Evolutionary conservation across 345 rosid species (phyloP).

Genomic region (Melastoma malabathricum): DNA sequence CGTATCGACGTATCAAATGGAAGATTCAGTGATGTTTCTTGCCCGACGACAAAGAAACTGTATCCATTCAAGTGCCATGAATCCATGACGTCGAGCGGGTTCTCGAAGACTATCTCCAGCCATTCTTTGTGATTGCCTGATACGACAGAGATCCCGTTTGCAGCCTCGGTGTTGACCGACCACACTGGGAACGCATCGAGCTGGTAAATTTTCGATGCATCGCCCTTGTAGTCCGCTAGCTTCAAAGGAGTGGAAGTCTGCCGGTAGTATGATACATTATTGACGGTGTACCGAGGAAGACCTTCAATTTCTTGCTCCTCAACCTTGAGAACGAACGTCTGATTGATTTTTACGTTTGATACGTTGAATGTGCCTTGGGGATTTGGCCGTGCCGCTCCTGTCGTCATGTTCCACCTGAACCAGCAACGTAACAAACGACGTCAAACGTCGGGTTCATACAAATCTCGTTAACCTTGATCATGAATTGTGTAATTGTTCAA

Average conservation of each 20-base stretch:
- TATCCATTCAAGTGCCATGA: constrained; percentile 56
- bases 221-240: constrained; percentile 23
- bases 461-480: too few species aligned
- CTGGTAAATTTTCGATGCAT: constrained; percentile 22
- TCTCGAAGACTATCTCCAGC: constrained; percentile 33
- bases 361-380: constrained; percentile 54
- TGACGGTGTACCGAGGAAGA: constrained; percentile 14
- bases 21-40: constrained; percentile 4
- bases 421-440: background rate
- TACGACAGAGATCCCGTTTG: constrained; percentile 29
- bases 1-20: background rate
- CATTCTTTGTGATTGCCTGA: constrained; percentile 37
- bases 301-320: constrained; percentile 13
- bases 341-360: constrained; percentile 28
- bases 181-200: constrained; percentile 28
- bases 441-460: too few species aligned
- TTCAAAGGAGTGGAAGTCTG: constrained; percentile 30
- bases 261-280: constrained; percentile 27
- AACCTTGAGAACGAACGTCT: constrained; percentile 24
- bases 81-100: constrained; percentile 21
- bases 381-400: constrained; percentile 57
- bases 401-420: constrained; percentile 40
- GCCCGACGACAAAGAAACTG: constrained; percentile 39
- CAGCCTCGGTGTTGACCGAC: constrained; percentile 12
- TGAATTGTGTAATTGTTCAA: background rate